A percentile compares a stretch with the other conserved stretches of the same genome.
These are phyloP conservation scores for Trametopsis cervina DNA, from an alignment of 768 basidiomycete genomes.

Conservation along the genomic window DNA sequence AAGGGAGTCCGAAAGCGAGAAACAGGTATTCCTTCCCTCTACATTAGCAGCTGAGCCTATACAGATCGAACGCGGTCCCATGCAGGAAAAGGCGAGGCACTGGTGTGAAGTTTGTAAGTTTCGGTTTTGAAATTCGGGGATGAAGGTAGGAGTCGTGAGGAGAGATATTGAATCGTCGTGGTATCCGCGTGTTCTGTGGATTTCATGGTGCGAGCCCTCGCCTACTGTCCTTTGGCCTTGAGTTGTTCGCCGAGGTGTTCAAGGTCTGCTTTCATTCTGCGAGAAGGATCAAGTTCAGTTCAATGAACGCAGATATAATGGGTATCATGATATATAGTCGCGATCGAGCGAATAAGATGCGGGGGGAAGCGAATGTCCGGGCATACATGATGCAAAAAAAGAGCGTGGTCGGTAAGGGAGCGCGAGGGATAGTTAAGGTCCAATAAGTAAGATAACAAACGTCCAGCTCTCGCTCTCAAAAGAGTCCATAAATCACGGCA, in stretches of 20 bases:
- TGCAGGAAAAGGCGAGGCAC: conserved; percentile 13
- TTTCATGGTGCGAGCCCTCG: conserved; percentile 4
- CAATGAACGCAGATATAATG: conserved; percentile 1
- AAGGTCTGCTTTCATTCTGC: conserved; percentile 65
- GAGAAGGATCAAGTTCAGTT: conserved; percentile 5
- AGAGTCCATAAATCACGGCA: conserved; percentile 44
- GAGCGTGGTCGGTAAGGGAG: conserved; percentile 17
- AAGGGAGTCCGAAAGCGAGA: conserved; percentile 11
- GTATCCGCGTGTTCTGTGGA: conserved; percentile 29
- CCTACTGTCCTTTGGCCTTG: conserved; percentile 23
- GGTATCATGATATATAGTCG: conserved; percentile 5
- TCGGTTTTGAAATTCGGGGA: not conserved
- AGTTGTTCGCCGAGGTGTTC: conserved; percentile 40
- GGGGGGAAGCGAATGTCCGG: conserved; percentile 27
- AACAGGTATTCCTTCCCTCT: conserved; percentile 1
- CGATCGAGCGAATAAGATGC: conserved; percentile 15
- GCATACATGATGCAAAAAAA: conserved; percentile 10
- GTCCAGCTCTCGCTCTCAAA: conserved; percentile 27
- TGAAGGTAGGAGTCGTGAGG: not conserved
- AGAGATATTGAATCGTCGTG: conserved; percentile 12
- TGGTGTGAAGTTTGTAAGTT: not conserved
- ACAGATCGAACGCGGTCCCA: conserved; percentile 2
- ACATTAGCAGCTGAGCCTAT: conserved; percentile 9
- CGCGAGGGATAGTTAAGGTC: no score
- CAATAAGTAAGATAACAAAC: conserved; percentile 15